Percentiles rank a stretch among this genome's conserved stretches.
Evolutionary conservation across 1,284 basidiomycete genomes (phyloP).

Genomic region (Pyrrhoderma noxium): DNA sequence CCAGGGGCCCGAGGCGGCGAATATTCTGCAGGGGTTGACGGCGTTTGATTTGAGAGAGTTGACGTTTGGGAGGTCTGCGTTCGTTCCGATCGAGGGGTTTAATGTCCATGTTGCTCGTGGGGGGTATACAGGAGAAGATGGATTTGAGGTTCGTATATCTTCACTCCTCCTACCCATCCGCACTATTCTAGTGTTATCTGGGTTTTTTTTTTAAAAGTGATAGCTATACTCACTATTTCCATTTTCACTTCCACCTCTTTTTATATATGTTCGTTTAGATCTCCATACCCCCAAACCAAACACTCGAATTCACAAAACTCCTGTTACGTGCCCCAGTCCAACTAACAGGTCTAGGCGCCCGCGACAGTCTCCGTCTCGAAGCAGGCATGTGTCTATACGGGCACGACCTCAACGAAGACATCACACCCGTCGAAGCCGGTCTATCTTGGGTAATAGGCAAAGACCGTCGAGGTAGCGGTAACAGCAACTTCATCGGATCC

Average conservation of each 20-base stretch:
- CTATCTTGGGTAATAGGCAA: constrained; percentile 93
- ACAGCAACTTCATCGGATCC: constrained; percentile 77
- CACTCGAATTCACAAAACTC: constrained; percentile 64
- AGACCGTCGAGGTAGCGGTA: constrained; percentile 59
- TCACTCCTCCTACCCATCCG: constrained; percentile 36
- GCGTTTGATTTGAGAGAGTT: constrained; percentile 65
- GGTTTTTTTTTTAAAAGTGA: too few relatives aligned
- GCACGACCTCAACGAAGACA: constrained; percentile 84
- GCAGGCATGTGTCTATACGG: constrained; percentile 99
- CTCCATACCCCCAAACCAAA: constrained; percentile 78
- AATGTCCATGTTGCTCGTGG: constrained; percentile 91
- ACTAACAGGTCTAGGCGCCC: constrained; percentile 86
- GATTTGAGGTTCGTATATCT: constrained; percentile 72
- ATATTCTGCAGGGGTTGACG: constrained; percentile 70
- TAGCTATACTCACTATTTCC: too few relatives aligned
- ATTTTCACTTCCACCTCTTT: too few relatives aligned
- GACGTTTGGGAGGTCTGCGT: constrained; percentile 77
- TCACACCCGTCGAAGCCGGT: constrained; percentile 85
- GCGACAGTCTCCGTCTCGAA: constrained; percentile 90
- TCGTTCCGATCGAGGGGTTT: constrained; percentile 69
- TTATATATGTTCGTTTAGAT: constrained; percentile 47
- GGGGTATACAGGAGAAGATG: constrained; percentile 98
- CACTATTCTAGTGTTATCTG: background rate
- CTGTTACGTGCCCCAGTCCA: constrained; percentile 73
- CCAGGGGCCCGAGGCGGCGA: constrained; percentile 82